Conservation (phyloP, 2,329 filamentous ascomycete genomes). For the Trichoderma cornu-damae region DNA sequence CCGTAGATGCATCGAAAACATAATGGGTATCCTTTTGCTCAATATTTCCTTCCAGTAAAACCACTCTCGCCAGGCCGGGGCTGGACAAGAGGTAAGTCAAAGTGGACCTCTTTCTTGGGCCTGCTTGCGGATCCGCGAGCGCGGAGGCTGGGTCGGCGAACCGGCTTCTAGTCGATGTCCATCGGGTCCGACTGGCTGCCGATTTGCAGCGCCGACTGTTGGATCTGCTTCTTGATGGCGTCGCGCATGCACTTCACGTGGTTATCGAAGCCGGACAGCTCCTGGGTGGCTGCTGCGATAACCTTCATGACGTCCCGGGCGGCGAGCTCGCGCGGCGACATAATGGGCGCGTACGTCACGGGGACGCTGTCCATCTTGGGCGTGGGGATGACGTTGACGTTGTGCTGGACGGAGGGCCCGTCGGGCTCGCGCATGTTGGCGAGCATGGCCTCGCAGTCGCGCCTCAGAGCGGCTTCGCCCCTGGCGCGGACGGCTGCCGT, state of each 20-base stretch:
- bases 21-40: background rate
- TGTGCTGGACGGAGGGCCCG: constrained; percentile 21
- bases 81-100: background rate
- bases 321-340: constrained; percentile 25
- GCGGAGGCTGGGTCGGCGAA: constrained; percentile 10
- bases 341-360: background rate
- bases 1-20: background rate
- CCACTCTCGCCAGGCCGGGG: background rate
- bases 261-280: constrained; percentile 26
- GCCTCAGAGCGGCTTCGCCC: background rate
- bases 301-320: constrained; percentile 23
- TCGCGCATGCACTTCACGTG: constrained; percentile 23
- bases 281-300: constrained; percentile 20
- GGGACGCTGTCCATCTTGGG: constrained; percentile 21
- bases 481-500: background rate
- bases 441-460: constrained; percentile 27
- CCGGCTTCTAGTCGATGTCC: constrained; percentile 11
- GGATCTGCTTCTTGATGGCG: constrained; percentile 20
- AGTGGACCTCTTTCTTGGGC: constrained; percentile 1
- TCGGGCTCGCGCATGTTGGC: constrained; percentile 28
- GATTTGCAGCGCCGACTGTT: background rate
- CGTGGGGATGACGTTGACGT: constrained; percentile 19
- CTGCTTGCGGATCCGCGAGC: background rate
- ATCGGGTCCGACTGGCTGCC: background rate
- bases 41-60: background rate